Evolutionary conservation across 2,329 filamentous ascomycete species (phyloP).

Genomic region (Xylariaceae sp.): DNA sequence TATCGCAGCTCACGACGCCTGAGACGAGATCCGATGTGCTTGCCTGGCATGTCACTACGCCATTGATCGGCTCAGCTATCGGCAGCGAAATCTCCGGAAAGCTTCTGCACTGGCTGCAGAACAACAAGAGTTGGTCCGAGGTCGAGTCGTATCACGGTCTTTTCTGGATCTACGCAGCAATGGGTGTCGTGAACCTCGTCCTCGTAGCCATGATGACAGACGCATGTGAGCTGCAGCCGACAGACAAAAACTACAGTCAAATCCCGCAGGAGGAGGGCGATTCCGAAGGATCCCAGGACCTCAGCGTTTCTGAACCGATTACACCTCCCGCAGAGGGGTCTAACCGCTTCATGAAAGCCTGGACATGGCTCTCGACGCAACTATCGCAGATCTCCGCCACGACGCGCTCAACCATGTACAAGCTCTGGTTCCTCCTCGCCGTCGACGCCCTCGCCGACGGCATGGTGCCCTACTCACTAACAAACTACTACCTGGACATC

Average conservation of each 20-base stretch:
- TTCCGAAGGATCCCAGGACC: conserved; percentile 1
- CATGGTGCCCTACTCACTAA: conserved; percentile 55
- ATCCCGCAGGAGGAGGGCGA: conserved; percentile 17
- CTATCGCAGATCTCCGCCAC: conserved; percentile 52
- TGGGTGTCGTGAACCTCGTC: conserved; percentile 48
- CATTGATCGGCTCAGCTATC: conserved; percentile 49
- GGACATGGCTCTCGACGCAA: conserved; percentile 32
- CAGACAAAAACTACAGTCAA: conserved; percentile 25
- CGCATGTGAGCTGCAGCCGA: conserved; percentile 42
- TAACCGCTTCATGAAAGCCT: conserved; percentile 16
- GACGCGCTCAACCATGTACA: conserved; percentile 56
- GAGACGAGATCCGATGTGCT: conserved; percentile 56
- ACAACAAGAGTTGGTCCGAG: conserved; percentile 43
- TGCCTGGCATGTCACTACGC: conserved; percentile 58
- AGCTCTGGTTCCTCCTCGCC: conserved; percentile 59
- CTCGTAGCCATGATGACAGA: conserved; percentile 43
- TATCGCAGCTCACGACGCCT: conserved; percentile 55
- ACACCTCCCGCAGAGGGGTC: conserved; percentile 10
- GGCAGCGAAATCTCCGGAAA: conserved; percentile 50
- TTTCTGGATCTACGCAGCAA: conserved; percentile 54
- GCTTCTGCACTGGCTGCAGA: conserved; percentile 43
- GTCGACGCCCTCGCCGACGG: conserved; percentile 62
- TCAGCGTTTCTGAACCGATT: neutral
- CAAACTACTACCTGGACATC: conserved; percentile 52
- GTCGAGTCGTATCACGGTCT: conserved; percentile 50